Evolutionary conservation across 108 stramenopile genomes (phyloP), one percentile per base, ranked within the genome.

Genomic region (Asterionellopsis glacialis): DNA sequence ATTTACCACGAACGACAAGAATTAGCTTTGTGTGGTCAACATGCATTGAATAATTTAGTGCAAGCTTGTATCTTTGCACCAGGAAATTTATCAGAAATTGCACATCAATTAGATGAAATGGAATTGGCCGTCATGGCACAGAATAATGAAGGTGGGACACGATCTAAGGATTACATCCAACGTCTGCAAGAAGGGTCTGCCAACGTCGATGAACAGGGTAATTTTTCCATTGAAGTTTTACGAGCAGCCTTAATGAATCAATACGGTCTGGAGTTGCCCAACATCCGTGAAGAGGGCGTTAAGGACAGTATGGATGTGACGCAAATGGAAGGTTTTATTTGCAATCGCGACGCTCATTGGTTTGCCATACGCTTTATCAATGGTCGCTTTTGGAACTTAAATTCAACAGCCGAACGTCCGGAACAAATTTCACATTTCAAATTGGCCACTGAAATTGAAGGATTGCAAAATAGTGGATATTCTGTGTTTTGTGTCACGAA

Each of bases 1-100:
- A 79, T 96, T 28, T 96, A 96, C 52, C 93, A 96, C 63, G 95
- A 96, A 45, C 84, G 85, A 23, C 95, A 96, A 71, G 70, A 91
- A 42, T 76, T 87, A 25, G 57, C 75, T 25, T 78, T 96, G 6
- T 96, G 95, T 63, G 95, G 95, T 13, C 95, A 96, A 75, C 95
- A 96, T 66, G 85, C 87, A 10, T 66, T 96, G 69, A 96, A 96
- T 66, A 94, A 94, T 61, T 76, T 96, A 9, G 70, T 93, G 25
- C 91, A 93, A 64, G 71, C 59, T 16, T 78, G 73, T n/a, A 77
- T 57, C 24, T 96, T 94, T 64, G 57, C 75, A 1, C 59, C 90
- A 21, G 89, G 65, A 16, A 60, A 54, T 19, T 80, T 96, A 40
- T 76, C 92, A 15, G 72, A 91, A 55, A 80, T 94, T 49, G 95